phyloP scores from a whole-genome alignment of 164 flowering plant species.

The Umbilicus rupestris region DNA sequence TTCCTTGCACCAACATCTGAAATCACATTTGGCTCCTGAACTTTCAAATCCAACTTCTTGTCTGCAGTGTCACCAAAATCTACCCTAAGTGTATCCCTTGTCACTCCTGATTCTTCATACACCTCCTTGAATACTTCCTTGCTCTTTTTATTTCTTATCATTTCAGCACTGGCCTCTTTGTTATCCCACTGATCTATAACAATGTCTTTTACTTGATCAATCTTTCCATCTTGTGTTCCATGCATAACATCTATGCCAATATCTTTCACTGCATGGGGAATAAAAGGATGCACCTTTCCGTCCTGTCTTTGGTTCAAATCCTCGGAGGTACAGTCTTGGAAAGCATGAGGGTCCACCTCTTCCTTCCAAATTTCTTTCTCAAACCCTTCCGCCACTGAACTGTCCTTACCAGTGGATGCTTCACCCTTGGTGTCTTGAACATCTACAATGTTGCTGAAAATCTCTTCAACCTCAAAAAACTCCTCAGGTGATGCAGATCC shows the following conservation, averaged over 20 bases:
- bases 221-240: conserved; percentile 19
- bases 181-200: conserved; percentile 24
- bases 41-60: conserved; percentile 19
- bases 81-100: conserved; percentile 17
- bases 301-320: conserved; percentile 28
- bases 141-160: conserved; percentile 12
- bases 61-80: conserved; percentile 15
- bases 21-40: conserved; percentile 17
- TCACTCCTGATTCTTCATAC: conserved; percentile 19
- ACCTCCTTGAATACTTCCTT: conserved; percentile 15
- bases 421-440: conserved; percentile 39
- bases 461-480: conserved; percentile 93
- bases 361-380: conserved; percentile 30
- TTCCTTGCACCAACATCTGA: conserved; percentile 23
- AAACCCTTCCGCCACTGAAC: conserved; percentile 14
- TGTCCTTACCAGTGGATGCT: conserved; percentile 19
- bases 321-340: conserved; percentile 41
- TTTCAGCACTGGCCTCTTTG: conserved; percentile 16
- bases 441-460: conserved; percentile 56
- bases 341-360: conserved; percentile 32
- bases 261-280: conserved; percentile 24
- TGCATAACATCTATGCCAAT: conserved; percentile 31
- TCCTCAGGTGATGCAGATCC: conserved; percentile 67
- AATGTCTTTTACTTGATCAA: conserved; percentile 26
- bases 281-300: conserved; percentile 14